Conservation (phyloP, 805 yeast species). For the Tetrapisispora taiwanensis region DNA sequence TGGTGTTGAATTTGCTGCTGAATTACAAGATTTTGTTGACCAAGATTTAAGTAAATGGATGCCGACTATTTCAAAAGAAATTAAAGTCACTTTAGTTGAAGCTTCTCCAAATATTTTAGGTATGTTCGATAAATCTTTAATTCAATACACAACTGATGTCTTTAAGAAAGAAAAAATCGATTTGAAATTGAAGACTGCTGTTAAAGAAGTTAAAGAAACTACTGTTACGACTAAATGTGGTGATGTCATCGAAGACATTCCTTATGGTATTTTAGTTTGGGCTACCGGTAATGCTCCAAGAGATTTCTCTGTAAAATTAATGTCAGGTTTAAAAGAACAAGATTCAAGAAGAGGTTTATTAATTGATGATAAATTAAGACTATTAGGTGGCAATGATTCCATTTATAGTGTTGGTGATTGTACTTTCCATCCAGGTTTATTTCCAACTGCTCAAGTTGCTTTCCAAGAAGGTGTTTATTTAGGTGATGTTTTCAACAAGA, state of each 20-base stretch:
- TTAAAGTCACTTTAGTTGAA: constrained; percentile 77
- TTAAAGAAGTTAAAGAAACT: constrained; percentile 68
- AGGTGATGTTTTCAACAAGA: constrained; percentile 58
- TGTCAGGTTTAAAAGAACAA: constrained; percentile 58
- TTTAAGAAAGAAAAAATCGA: constrained; percentile 60
- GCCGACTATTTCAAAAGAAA: constrained; percentile 74
- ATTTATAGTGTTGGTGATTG: constrained; percentile 93
- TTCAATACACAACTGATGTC: constrained; percentile 70
- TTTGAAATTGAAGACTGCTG: constrained; percentile 77
- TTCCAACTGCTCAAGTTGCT: constrained; percentile 97
- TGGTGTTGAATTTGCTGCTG: constrained; percentile 97
- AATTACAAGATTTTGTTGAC: constrained; percentile 85
- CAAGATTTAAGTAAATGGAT: constrained; percentile 85
- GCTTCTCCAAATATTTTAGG: constrained; percentile 82
- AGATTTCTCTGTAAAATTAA: constrained; percentile 56
- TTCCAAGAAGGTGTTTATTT: constrained; percentile 85
- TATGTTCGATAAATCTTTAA: constrained; percentile 58
- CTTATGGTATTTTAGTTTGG: constrained; percentile 92
- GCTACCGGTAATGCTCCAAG: constrained; percentile 95
- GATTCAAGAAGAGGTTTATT: constrained; percentile 85
- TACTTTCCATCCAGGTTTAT: constrained; percentile 73
- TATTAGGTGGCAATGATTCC: constrained; percentile 66
- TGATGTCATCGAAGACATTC: constrained; percentile 62
- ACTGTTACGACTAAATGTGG: constrained; percentile 62
- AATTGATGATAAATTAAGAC: constrained; percentile 70